phyloP scores from a whole-genome alignment of 1,139 yeast species.

The Debaryomyces fabryi region DNA sequence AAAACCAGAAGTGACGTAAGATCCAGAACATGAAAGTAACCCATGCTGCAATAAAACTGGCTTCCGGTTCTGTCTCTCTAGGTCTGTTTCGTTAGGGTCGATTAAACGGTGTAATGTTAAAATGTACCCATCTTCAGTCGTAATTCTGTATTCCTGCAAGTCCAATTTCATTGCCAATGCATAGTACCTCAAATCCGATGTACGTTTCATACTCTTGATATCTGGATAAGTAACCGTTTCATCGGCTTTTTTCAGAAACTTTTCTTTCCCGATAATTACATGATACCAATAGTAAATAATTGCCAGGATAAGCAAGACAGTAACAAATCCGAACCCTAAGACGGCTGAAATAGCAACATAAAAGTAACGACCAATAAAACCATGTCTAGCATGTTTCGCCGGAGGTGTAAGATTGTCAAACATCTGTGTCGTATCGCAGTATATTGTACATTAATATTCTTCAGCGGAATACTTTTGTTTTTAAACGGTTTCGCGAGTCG shows the following conservation, averaged over 20 bases:
- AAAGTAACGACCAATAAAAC: conserved; percentile 20
- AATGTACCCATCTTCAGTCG: conserved; percentile 81
- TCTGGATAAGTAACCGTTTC: conserved; percentile 31
- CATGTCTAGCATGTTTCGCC: conserved; percentile 20
- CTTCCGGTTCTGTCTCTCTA: conserved; percentile 31
- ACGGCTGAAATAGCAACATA: conserved; percentile 30
- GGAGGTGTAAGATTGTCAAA: conserved; percentile 25
- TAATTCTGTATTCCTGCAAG: conserved; percentile 58
- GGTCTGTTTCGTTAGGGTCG: conserved; percentile 48
- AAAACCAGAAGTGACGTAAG: conserved; percentile 76
- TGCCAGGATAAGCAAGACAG: conserved; percentile 28
- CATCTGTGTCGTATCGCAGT: conserved; percentile 12
- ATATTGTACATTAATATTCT: conserved; percentile 1
- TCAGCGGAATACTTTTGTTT: neutral
- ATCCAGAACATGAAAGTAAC: conserved; percentile 81
- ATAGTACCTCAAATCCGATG: conserved; percentile 58
- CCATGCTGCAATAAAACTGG: conserved; percentile 88
- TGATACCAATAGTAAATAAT: conserved; percentile 30
- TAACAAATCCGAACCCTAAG: conserved; percentile 33
- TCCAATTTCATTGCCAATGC: conserved; percentile 61
- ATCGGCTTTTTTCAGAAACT: conserved; percentile 17
- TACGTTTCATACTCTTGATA: conserved; percentile 29
- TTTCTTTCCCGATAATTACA: conserved; percentile 28
- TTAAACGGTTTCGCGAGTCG: conserved; percentile 1
- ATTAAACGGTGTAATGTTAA: conserved; percentile 65